Conservation (phyloP, 2,329 filamentous ascomycete genomes). For the Exophiala phaeomuriformis region DNA sequence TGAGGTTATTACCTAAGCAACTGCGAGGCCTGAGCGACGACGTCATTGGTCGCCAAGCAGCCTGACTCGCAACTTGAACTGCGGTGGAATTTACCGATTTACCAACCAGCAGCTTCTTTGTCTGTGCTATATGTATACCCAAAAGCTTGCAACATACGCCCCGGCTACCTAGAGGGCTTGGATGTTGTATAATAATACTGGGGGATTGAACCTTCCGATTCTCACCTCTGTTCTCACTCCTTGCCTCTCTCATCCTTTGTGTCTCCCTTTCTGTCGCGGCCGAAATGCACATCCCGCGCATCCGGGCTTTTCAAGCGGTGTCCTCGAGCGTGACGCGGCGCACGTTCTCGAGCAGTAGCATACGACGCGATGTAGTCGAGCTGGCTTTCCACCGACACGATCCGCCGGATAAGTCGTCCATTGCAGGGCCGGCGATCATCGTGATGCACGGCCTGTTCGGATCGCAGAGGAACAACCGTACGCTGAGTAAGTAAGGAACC, state of each 20-base stretch:
- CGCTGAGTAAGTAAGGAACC: constrained; percentile 75
- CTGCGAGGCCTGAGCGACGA: constrained; percentile 5
- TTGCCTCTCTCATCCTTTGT: not conserved
- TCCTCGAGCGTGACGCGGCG: constrained; percentile 5
- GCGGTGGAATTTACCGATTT: too few species aligned
- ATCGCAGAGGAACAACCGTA: constrained; percentile 78
- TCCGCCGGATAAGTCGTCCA: constrained; percentile 14
- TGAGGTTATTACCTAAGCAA: not conserved
- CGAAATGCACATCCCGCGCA: not conserved
- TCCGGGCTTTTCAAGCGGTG: not conserved
- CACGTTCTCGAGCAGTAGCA: constrained; percentile 14
- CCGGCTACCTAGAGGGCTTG: not conserved
- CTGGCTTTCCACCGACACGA: constrained; percentile 26
- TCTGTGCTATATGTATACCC: not conserved
- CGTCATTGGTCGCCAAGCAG: constrained; percentile 3
- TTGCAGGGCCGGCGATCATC: constrained; percentile 57
- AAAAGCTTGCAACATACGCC: too few species aligned
- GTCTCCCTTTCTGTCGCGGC: not conserved
- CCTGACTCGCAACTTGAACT: too few species aligned
- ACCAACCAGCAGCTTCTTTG: not conserved
- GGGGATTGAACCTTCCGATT: not conserved
- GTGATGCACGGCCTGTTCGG: constrained; percentile 92
- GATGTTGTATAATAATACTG: not conserved
- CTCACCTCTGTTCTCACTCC: not conserved
- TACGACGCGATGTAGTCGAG: constrained; percentile 15